Base-by-base conservation (phyloP, 169 alveolate species). In the Cytauxzoon felis region DNA sequence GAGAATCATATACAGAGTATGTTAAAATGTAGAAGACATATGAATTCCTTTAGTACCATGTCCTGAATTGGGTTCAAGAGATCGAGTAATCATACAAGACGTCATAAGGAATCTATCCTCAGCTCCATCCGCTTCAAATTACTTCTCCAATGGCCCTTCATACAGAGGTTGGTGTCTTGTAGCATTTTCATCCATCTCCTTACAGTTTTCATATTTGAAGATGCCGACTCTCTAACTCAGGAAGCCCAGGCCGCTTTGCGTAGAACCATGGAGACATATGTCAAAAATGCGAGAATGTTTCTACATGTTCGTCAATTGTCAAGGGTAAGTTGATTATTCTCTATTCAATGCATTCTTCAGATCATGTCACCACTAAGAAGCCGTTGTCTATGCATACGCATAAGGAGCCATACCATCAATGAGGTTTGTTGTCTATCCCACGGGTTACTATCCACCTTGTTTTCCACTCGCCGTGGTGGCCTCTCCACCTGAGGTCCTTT, bases 241-340 rank as follows among this genome's bases (percentile, higher is more conserved):
- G 71, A 80, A 1, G 98, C 98, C n/a, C 93, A 95, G 80, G 97
- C 98, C 27, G 97, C 97, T 21, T 81, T 96, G 24, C 92, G 98
- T 78, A 82, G 98, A 57, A 94, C 97, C 9, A 88, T 95, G 95
- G 98, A 93, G 61, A 94, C 94, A 42, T 93, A 93, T 63, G 87
- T 94, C 82, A 80, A 84, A 41, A 90, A 87, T 54, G 91, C 92
- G 21, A 88, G 98, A 75, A 81, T 95, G 45, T 91, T 96, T 54
- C 86, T 95, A 71, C 89, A 89, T 66, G 91, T 93, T 41, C 93
- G 93, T 19, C 92, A 88, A 49, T 73, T 86, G 40, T 88, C 93
- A 11, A 60, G 87, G 51, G 78, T 41, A n/a, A 8, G 80, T 68
- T 24, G n/a, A 40, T 23, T 29, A 21, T 18, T 7, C 3, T 54